Conservation (phyloP, 495 filamentous ascomycete genomes). For the Penicillium pancosmium region DNA sequence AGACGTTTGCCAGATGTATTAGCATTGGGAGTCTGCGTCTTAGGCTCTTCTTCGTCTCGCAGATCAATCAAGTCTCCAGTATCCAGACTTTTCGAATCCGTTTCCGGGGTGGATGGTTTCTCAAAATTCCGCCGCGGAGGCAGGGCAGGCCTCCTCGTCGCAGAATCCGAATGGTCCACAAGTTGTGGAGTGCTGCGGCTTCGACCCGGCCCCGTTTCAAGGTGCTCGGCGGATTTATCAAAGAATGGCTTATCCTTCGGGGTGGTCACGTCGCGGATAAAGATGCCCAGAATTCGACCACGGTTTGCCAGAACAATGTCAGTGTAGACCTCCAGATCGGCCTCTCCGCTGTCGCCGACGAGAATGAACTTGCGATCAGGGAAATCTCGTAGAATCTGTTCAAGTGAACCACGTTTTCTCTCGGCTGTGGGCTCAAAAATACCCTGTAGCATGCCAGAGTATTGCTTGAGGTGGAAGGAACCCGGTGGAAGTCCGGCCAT, state of each 20-base stretch:
- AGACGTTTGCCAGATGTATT: conserved; percentile 25
- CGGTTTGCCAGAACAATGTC: conserved; percentile 86
- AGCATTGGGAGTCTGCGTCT: conserved; percentile 10
- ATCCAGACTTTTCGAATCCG: conserved; percentile 33
- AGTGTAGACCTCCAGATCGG: conserved; percentile 95
- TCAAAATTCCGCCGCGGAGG: conserved; percentile 38
- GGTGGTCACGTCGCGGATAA: conserved; percentile 94
- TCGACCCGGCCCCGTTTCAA: conserved; percentile 23
- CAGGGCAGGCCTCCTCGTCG: conserved; percentile 34
- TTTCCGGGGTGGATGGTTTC: conserved; percentile 18
- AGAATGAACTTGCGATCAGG: conserved; percentile 87
- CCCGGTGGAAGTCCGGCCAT: conserved; percentile 79
- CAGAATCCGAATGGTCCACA: conserved; percentile 30
- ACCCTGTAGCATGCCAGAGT: conserved; percentile 92
- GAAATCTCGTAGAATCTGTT: conserved; percentile 85
- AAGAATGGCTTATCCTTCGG: conserved; percentile 70
- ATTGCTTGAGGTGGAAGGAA: conserved; percentile 93
- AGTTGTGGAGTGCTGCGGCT: conserved; percentile 35
- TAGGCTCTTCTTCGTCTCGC: conserved; percentile 54
- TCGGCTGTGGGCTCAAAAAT: conserved; percentile 98
- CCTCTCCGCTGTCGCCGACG: conserved; percentile 93
- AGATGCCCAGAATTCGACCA: conserved; percentile 78
- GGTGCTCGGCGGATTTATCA: conserved; percentile 62
- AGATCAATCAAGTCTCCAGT: conserved; percentile 68
- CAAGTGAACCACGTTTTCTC: conserved; percentile 83